These are phyloP conservation scores for Colletotrichum truncatum DNA, from an alignment of 2,329 filamentous ascomycete genomes.

Conservation along the genomic window DNA sequence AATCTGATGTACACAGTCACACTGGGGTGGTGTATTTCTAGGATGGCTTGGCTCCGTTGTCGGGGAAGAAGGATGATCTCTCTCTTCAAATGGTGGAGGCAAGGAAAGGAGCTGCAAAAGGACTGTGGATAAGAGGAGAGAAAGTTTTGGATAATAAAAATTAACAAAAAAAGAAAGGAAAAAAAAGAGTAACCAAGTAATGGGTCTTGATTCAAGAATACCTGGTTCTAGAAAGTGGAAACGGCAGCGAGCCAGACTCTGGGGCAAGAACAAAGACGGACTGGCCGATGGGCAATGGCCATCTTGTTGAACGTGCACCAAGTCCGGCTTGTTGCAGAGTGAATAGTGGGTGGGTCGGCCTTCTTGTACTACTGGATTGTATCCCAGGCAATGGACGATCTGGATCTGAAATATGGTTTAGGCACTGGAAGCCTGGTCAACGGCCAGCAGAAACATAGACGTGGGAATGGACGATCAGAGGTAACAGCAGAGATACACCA, in stretches of 20 bases:
- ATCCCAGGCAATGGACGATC: neutral
- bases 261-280: neutral
- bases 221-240: neutral
- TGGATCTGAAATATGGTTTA: too few species aligned
- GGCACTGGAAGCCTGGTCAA: too few species aligned
- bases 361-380: too few species aligned
- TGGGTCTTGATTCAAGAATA: too few species aligned
- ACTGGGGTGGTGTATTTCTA: too few species aligned
- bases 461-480: too few species aligned
- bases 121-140: neutral
- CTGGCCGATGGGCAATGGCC: neutral
- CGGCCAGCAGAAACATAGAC: too few species aligned
- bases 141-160: neutral
- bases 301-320: conserved; percentile 1
- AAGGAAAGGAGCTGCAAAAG: neutral
- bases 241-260: neutral
- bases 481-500: too few species aligned
- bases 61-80: too few species aligned
- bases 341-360: neutral
- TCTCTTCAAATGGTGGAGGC: neutral
- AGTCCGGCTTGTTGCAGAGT: conserved; percentile 4
- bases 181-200: too few species aligned
- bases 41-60: too few species aligned
- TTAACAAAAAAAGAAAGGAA: neutral
- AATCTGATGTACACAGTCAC: neutral